Evolutionary conservation across 202 grass and related monocot species (phyloP).

Genomic region (Eragrostis tef): DNA sequence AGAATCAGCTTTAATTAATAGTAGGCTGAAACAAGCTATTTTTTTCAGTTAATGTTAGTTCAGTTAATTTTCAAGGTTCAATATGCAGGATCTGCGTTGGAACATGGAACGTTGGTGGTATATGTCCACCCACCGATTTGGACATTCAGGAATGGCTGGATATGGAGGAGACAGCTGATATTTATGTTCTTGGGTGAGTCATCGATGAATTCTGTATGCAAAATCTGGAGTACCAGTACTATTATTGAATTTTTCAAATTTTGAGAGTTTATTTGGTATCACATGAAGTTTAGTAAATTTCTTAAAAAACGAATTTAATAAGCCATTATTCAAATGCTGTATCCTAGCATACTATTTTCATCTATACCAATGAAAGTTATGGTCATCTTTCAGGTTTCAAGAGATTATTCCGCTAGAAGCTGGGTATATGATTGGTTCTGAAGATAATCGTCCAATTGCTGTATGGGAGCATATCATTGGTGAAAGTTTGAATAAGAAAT

Average conservation of each 20-base stretch:
- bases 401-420: conserved; percentile 73
- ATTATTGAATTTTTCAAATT: neutral
- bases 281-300: neutral
- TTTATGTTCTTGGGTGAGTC: conserved; percentile 74
- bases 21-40: neutral
- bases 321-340: neutral
- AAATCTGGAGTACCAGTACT: neutral
- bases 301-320: neutral
- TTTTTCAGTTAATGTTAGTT: conserved; percentile 20
- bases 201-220: neutral
- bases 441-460: conserved; percentile 64
- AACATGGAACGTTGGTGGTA: conserved; percentile 83
- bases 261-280: neutral
- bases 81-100: conserved; percentile 61
- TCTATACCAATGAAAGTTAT: conserved; percentile 22
- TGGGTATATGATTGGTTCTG: conserved; percentile 66
- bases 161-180: conserved; percentile 63
- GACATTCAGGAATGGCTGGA: conserved; percentile 67
- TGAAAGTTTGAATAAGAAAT: conserved; percentile 59
- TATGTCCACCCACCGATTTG: conserved; percentile 58
- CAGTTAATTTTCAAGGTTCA: conserved; percentile 24
- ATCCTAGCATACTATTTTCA: conserved; percentile 2
- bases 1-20: neutral
- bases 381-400: conserved; percentile 61
- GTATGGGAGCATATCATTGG: conserved; percentile 68